phyloP scores from a whole-genome alignment of 768 basidiomycete species.

The Russula vinacea region DNA sequence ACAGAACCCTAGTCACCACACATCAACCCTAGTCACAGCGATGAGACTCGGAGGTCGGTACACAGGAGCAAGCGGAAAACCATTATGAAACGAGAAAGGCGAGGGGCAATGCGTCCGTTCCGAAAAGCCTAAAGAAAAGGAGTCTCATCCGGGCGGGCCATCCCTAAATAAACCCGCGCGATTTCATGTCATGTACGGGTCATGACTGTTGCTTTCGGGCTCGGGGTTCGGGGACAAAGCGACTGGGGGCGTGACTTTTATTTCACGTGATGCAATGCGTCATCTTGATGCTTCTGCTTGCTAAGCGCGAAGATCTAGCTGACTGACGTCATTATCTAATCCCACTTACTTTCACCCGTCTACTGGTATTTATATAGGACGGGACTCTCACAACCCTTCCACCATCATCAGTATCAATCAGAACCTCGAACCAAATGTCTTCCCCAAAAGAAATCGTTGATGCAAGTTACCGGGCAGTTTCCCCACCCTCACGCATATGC shows the following conservation, averaged over 20 bases:
- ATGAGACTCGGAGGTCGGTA: no score
- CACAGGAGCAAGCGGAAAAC: no score
- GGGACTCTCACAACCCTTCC: not conserved
- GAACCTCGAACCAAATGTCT: constrained; percentile 11
- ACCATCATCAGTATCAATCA: not conserved
- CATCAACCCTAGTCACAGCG: no score
- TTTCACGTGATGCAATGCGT: constrained; percentile 4
- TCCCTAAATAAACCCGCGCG: no score
- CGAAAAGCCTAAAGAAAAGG: no score
- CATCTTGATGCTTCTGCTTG: not conserved
- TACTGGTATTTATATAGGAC: constrained; percentile 1
- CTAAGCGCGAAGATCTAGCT: not conserved
- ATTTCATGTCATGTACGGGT: no score
- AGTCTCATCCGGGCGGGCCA: no score
- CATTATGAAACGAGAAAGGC: no score
- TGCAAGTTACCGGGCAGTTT: not conserved
- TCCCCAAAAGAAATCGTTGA: constrained; percentile 20
- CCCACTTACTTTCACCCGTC: not conserved
- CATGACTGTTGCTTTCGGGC: no score
- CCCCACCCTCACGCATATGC: not conserved
- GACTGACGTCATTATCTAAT: not conserved
- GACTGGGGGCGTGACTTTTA: not conserved
- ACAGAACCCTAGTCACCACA: no score
- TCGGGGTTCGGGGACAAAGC: no score
- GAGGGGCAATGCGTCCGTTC: no score